Conservation (phyloP, 768 basidiomycete species). For the Hygrophorus pudorinus region DNA sequence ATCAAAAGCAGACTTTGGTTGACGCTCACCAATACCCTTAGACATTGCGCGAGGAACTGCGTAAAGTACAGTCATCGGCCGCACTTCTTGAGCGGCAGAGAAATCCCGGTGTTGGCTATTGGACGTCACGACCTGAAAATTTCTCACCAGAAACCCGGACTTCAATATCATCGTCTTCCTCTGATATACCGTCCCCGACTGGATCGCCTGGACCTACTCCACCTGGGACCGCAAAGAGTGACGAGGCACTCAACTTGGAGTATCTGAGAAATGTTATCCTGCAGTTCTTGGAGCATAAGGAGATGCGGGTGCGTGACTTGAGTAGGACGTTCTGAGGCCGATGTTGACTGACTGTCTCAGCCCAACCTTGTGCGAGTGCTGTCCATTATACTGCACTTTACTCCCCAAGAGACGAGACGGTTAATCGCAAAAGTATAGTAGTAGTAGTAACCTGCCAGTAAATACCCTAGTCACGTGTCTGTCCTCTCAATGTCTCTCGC, state of each 20-base stretch:
- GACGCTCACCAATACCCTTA: constrained; percentile 20
- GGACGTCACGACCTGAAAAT: constrained; percentile 45
- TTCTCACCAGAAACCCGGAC: constrained; percentile 25
- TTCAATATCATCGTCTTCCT: constrained; percentile 24
- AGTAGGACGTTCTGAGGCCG: not conserved
- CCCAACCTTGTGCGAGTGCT: constrained; percentile 87
- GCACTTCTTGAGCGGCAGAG: constrained; percentile 84
- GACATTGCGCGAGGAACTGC: constrained; percentile 88
- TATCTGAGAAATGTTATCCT: constrained; percentile 93
- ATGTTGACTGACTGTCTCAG: constrained; percentile 24
- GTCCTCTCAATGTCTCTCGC: constrained; percentile 46
- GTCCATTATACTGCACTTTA: constrained; percentile 88
- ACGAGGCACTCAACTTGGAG: constrained; percentile 92
- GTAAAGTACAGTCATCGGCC: constrained; percentile 91
- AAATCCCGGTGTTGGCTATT: constrained; percentile 92
- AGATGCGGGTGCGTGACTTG: constrained; percentile 75
- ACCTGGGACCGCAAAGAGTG: constrained; percentile 34
- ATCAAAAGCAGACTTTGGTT: not conserved
- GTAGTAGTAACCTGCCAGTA: not conserved
- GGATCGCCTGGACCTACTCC: constrained; percentile 26
- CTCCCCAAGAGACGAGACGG: constrained; percentile 87
- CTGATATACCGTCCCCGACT: constrained; percentile 24
- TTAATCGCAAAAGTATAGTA: constrained; percentile 75
- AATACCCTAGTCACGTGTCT: not conserved
- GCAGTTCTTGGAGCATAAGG: constrained; percentile 96